Base-by-base conservation (phyloP, 768 basidiomycete species). In the Guyanaporus albipodus region DNA sequence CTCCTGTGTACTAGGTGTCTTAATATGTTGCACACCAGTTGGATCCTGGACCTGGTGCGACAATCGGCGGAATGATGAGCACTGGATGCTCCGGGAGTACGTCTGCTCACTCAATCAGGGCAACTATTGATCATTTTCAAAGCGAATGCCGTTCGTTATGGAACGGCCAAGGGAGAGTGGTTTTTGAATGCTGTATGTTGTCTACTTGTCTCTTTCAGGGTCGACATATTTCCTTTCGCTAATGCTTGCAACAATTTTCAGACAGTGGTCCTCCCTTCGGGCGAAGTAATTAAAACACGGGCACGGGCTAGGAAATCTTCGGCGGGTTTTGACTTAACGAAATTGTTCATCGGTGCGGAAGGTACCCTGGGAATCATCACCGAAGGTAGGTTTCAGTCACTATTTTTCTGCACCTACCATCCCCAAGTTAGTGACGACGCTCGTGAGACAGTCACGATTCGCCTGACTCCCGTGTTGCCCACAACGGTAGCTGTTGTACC, bases 91-190 rank as follows among this genome's bases (percentile, higher is more conserved):
- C 84, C 5, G 90, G 91, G 48, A 91, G 91, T 77, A 69, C 63
- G 70, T 68, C 12, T 36, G 17, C 12, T 42, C 6, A 9, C 12
- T 26, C 6, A 17, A 19, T 23, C 17, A 36, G n/a, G 38, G 11
- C 8, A 31, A 26, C 79, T 4, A n/a, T 36, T 42, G 26, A 46
- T 22, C 1, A 42, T 42, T 45, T 18, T 38, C 8, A n/a, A 54
- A 61, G 87, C 87, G 0, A 89, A 88, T 54, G 86, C 87, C 2
- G 88, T 89, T 2, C 71, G 89, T 19, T 94, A 92, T 59, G 92
- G 90, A 9, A 94, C 91, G 7, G 91, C 90, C 0, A 90, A 85
- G 60, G 87, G 74, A 0, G 91, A 93, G 68, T 93, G 91, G 91
- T 90, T 94, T 58, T 70, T 94, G 33, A 93, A 92, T 55, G 78